Evolutionary conservation across 257 asterid species (phyloP), one percentile per base, ranked within the genome.

Genomic region (Petrea volubilis): DNA sequence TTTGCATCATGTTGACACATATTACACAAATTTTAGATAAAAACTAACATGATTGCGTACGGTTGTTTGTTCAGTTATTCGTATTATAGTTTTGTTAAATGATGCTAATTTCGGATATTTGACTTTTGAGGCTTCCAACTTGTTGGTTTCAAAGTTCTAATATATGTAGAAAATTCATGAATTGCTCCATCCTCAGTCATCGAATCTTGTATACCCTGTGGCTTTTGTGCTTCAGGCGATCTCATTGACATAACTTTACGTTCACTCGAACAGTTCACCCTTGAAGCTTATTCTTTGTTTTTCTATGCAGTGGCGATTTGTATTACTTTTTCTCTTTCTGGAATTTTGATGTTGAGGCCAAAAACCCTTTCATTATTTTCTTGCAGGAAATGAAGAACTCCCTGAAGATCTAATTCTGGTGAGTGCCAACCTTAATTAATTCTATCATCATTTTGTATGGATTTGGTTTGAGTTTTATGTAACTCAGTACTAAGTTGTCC

Each of bases 381-480:
- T 77, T 83, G 82, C 95, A 92, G 99, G 93, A 77, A 92, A 77
- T 79, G 99, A 92, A 80, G 97, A 92, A 60, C 80, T 95, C 74
- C 95, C 90, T 6, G 80, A 83, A 64, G 85, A 84, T 78, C 79
- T 88, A 73, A 64, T 90, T 66, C 69, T 89, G 99, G 99, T 94
- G 81, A 86, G 78, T 57, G 51, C 52, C 64, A 65, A 78, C 58
- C 71, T 23, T 64, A 46, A 8, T 29, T 63, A 55, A 14, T 40
- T 12, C 44, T 62, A 27, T 59, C 58, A 29, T 12, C 80, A 63
- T 67, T 49, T 29, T 67, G 50, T 77, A 38, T 71, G 55, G 66
- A 51, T 80, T 53, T 55, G 60, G 67, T 72, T 78, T 61, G 61
- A n/a, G 51, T 60, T 74, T 56, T 58, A 17, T 28, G 40, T 64